Evolutionary conservation across 1,139 yeast species (phyloP).

Genomic region (Blastobotrys petasosporus): DNA sequence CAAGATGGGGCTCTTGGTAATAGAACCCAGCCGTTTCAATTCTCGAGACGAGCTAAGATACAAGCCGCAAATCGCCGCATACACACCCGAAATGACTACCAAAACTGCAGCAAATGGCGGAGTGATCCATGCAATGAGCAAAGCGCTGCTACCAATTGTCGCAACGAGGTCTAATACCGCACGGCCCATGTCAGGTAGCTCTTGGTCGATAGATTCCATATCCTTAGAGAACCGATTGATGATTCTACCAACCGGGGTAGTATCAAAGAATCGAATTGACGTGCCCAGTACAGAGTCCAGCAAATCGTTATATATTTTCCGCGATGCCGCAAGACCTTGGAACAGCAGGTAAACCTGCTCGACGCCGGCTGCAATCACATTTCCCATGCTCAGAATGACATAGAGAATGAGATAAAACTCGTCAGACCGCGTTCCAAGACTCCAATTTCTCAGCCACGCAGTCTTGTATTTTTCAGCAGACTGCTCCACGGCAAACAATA

Average conservation of each 20-base stretch:
- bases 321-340: conserved; percentile 76
- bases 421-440: conserved; percentile 32
- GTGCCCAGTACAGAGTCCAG: conserved; percentile 62
- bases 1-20: conserved; percentile 86
- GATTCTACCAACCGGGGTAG: conserved; percentile 92
- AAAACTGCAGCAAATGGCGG: conserved; percentile 6
- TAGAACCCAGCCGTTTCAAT: conserved; percentile 78
- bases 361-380: conserved; percentile 48
- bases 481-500: conserved; percentile 52
- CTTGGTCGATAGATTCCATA: conserved; percentile 89
- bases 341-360: conserved; percentile 57
- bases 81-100: neutral
- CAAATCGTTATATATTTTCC: conserved; percentile 61
- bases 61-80: conserved; percentile 22
- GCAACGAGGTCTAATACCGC: neutral
- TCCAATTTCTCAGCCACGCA: conserved; percentile 77
- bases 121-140: conserved; percentile 1
- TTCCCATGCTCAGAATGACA: conserved; percentile 60
- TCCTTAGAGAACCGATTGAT: conserved; percentile 97
- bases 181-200: conserved; percentile 35
- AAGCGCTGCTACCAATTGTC: conserved; percentile 2
- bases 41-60: conserved; percentile 80
- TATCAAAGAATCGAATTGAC: conserved; percentile 80
- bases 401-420: conserved; percentile 63
- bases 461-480: conserved; percentile 56